These are phyloP conservation scores for Aspergillus aculeatus DNA, from an alignment of 2,329 filamentous ascomycete species.

Conservation along the genomic window DNA sequence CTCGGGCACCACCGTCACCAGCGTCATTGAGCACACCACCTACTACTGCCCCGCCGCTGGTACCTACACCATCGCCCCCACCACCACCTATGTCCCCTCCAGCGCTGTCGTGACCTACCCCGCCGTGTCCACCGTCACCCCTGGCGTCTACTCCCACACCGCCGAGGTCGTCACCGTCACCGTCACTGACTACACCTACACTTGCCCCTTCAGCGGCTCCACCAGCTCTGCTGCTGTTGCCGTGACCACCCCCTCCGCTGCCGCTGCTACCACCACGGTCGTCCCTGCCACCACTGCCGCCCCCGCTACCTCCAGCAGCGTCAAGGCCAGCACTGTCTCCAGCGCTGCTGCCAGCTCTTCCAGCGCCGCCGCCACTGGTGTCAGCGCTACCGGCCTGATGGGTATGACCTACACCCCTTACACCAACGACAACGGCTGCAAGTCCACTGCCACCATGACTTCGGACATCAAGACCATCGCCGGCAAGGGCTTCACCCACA, in stretches of 20 bases:
- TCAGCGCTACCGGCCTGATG: constrained; percentile 52
- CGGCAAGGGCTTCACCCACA: constrained; percentile 62
- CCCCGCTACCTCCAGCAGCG: constrained; percentile 24
- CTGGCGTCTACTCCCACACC: constrained; percentile 72
- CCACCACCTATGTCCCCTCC: constrained; percentile 59
- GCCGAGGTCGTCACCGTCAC: constrained; percentile 67
- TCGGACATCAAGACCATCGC: constrained; percentile 63
- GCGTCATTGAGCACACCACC: constrained; percentile 66
- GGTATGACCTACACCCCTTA: constrained; percentile 82
- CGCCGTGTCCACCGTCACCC: constrained; percentile 61
- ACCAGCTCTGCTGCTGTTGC: constrained; percentile 30
- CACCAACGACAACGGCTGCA: constrained; percentile 60
- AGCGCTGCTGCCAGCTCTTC: constrained; percentile 19
- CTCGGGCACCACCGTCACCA: constrained; percentile 59
- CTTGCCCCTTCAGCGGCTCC: constrained; percentile 62
- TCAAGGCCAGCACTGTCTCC: constrained; percentile 23
- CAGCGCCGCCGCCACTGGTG: constrained; percentile 19
- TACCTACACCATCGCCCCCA: constrained; percentile 72
- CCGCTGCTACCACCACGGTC: constrained; percentile 22
- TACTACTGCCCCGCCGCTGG: constrained; percentile 72
- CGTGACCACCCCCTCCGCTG: constrained; percentile 21
- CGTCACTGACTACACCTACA: constrained; percentile 65
- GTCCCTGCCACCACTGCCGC: constrained; percentile 25
- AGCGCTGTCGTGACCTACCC: constrained; percentile 61
- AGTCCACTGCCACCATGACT: constrained; percentile 58